These are phyloP conservation scores for Lepiota subincarnata DNA, from an alignment of 768 basidiomycete genomes.

Conservation along the genomic window DNA sequence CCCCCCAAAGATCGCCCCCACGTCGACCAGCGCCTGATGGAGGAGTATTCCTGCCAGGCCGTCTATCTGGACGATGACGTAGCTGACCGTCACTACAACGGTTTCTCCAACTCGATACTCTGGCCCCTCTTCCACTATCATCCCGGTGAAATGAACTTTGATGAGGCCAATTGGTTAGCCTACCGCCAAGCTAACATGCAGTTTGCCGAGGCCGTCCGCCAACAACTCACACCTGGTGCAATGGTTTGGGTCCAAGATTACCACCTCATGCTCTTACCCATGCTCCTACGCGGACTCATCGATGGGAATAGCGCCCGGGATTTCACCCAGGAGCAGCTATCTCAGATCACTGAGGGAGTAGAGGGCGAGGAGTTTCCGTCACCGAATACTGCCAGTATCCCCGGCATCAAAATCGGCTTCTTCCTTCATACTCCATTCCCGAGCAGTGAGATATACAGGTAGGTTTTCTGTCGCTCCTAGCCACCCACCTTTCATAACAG, in stretches of 20 bases:
- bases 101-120: slow-evolving; percentile 98
- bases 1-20: slow-evolving; percentile 86
- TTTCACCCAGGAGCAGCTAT: slow-evolving; percentile 56
- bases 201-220: slow-evolving; percentile 86
- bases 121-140: slow-evolving; percentile 99
- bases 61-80: slow-evolving; percentile 98
- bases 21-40: slow-evolving; percentile 89
- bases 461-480: slow-evolving; percentile 21
- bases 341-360: slow-evolving; percentile 69
- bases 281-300: slow-evolving; percentile 87
- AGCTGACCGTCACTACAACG: slow-evolving; percentile 97
- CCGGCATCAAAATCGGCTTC: slow-evolving; percentile 92
- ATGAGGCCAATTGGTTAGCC: slow-evolving; percentile 96
- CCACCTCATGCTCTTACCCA: slow-evolving; percentile 95
- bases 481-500: slow-evolving; percentile 4
- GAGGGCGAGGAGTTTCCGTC: slow-evolving; percentile 40
- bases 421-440: slow-evolving; percentile 99
- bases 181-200: slow-evolving; percentile 95
- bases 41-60: slow-evolving; percentile 95
- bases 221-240: slow-evolving; percentile 75
- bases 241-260: slow-evolving; percentile 99
- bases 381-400: slow-evolving; percentile 32
- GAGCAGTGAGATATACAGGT: slow-evolving; percentile 96
- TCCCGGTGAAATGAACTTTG: slow-evolving; percentile 99
- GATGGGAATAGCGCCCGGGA: slow-evolving; percentile 64